These are phyloP conservation scores for Phytopythium sindhum DNA, from an alignment of 352 stramenopile genomes.

Conservation along the genomic window DNA sequence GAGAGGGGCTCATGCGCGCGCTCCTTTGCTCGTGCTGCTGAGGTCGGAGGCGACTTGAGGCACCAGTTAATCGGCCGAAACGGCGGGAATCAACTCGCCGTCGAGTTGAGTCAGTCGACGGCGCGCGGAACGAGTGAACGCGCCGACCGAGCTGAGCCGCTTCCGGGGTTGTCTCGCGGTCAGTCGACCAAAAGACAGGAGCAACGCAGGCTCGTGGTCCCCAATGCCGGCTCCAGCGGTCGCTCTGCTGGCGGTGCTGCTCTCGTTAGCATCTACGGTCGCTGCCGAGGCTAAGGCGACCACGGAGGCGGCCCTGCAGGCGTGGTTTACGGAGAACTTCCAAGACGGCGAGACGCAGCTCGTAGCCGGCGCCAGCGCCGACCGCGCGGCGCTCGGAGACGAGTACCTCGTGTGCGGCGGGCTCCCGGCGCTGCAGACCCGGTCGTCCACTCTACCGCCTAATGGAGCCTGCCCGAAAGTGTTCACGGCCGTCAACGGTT, in stretches of 20 bases:
- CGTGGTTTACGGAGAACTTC: conserved; percentile 30
- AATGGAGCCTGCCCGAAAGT: conserved; percentile 27
- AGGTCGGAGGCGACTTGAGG: too few relatives aligned
- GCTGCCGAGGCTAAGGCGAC: background rate
- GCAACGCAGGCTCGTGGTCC: too few relatives aligned
- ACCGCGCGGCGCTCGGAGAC: conserved; percentile 5
- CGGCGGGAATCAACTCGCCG: too few relatives aligned
- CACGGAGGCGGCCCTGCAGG: conserved; percentile 9
- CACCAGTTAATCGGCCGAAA: too few relatives aligned
- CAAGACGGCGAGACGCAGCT: conserved; percentile 30
- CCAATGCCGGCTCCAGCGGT: background rate
- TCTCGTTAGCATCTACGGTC: background rate
- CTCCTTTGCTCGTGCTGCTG: too few relatives aligned
- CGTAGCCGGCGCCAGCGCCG: conserved; percentile 14
- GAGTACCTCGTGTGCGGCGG: conserved; percentile 20
- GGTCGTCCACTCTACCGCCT: conserved; percentile 15
- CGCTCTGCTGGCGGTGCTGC: background rate
- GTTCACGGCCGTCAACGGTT: conserved; percentile 27
- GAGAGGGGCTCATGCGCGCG: too few relatives aligned
- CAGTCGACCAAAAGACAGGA: too few relatives aligned
- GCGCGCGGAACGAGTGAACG: too few relatives aligned
- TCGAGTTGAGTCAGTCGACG: too few relatives aligned
- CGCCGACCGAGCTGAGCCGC: too few relatives aligned
- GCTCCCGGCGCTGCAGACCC: conserved; percentile 23
- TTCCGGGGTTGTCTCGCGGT: too few relatives aligned